A percentile compares a stretch with the other conserved stretches of the same genome.
Conservation (phyloP, 805 yeast genomes). For the Blastobotrys parvus region DNA sequence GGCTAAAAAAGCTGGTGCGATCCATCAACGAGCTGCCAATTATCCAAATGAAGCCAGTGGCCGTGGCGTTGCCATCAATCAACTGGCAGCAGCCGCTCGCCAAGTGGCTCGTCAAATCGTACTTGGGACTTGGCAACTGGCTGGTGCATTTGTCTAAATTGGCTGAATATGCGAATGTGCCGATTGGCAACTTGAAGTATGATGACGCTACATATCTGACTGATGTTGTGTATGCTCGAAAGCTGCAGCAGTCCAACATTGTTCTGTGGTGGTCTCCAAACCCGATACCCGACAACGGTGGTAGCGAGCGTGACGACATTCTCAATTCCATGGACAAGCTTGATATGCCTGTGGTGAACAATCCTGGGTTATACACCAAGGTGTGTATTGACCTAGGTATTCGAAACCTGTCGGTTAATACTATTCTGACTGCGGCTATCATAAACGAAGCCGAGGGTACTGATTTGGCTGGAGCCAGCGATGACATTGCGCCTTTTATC, state of each 20-base stretch:
- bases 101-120: slow-evolving; percentile 59
- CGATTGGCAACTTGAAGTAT: slow-evolving; percentile 75
- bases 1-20: slow-evolving; percentile 40
- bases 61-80: slow-evolving; percentile 50
- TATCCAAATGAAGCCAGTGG: slow-evolving; percentile 32
- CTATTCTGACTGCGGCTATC: slow-evolving; percentile 74
- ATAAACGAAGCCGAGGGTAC: slow-evolving; percentile 86
- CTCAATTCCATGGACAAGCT: slow-evolving; percentile 42
- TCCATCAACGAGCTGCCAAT: slow-evolving; percentile 52
- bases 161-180: slow-evolving; percentile 69
- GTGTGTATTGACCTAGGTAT: slow-evolving; percentile 73
- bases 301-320: slow-evolving; percentile 58
- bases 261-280: slow-evolving; percentile 91
- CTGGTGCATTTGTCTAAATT: slow-evolving; percentile 53
- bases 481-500: slow-evolving; percentile 40
- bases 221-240: slow-evolving; percentile 81
- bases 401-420: slow-evolving; percentile 74
- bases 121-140: slow-evolving; percentile 68
- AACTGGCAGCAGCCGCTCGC: slow-evolving; percentile 72
- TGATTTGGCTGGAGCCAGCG: slow-evolving; percentile 46
- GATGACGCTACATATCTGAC: slow-evolving; percentile 71
- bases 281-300: slow-evolving; percentile 80
- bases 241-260: slow-evolving; percentile 52
- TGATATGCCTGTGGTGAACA: slow-evolving; percentile 63
- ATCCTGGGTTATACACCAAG: slow-evolving; percentile 70